Conservation (phyloP, 257 asterid genomes). For the Solanum bulbocastanum region DNA sequence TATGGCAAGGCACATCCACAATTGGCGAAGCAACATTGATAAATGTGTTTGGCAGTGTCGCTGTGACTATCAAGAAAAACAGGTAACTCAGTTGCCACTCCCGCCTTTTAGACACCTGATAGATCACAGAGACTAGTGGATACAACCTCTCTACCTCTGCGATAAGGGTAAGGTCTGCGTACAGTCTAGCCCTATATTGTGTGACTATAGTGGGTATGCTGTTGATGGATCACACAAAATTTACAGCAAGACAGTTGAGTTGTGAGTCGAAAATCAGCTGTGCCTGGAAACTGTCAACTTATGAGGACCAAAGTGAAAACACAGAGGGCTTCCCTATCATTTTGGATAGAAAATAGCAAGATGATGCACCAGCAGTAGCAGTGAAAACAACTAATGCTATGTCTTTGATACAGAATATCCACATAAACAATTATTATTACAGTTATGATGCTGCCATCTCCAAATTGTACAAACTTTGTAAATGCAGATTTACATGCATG, state of each 20-base stretch:
- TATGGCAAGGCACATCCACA: slow-evolving; percentile 83
- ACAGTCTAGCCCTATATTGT: neutral
- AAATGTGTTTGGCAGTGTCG: slow-evolving; percentile 86
- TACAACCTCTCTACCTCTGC: neutral
- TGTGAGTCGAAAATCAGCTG: neutral
- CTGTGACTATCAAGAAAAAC: slow-evolving; percentile 90
- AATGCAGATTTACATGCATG: neutral
- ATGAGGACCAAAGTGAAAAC: neutral
- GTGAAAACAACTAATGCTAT: neutral
- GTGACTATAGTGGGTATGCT: neutral
- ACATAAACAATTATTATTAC: neutral
- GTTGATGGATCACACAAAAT: neutral
- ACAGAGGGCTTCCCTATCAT: neutral
- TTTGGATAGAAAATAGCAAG: neutral
- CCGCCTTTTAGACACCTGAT: slow-evolving; percentile 68
- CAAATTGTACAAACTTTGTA: neutral
- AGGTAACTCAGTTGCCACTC: slow-evolving; percentile 70
- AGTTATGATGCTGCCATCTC: neutral
- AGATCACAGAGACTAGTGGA: neutral
- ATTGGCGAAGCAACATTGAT: slow-evolving; percentile 94
- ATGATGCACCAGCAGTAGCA: neutral
- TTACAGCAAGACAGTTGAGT: neutral
- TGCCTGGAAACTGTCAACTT: neutral
- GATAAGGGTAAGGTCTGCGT: neutral
- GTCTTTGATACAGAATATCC: neutral